phyloP scores from a whole-genome alignment of 2,329 filamentous ascomycete genomes.

The Penicillium crustosum region DNA sequence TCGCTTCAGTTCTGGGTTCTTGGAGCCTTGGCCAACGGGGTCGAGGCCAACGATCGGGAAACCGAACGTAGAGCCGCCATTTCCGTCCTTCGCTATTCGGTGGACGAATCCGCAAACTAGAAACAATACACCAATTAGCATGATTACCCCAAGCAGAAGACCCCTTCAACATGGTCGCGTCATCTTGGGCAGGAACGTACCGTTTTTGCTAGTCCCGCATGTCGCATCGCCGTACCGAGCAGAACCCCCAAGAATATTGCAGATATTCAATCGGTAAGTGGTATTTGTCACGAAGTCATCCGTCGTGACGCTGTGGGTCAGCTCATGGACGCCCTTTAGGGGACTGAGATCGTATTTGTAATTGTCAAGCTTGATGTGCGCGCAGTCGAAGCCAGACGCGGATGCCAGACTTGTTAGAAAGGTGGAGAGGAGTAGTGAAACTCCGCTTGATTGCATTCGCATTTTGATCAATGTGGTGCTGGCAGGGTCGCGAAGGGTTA shows the following conservation, averaged over 20 bases:
- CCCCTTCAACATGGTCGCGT: neutral
- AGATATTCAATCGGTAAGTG: constrained; percentile 41
- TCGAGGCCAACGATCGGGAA: constrained; percentile 76
- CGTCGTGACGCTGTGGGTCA: constrained; percentile 33
- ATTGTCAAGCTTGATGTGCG: constrained; percentile 35
- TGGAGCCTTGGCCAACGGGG: constrained; percentile 47
- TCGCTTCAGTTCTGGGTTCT: constrained; percentile 63
- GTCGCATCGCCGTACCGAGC: constrained; percentile 28
- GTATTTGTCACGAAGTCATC: constrained; percentile 34
- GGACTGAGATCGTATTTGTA: constrained; percentile 43
- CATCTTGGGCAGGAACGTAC: constrained; percentile 25
- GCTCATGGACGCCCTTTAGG: constrained; percentile 40
- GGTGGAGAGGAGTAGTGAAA: constrained; percentile 28
- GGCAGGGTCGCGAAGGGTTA: neutral
- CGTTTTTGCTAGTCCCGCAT: constrained; percentile 37
- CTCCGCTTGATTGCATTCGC: constrained; percentile 33
- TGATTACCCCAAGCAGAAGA: neutral
- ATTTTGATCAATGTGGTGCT: constrained; percentile 24
- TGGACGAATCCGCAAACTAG: constrained; percentile 74
- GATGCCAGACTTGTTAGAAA: constrained; percentile 30
- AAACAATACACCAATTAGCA: neutral
- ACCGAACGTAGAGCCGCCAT: constrained; percentile 55
- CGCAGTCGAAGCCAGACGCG: constrained; percentile 41
- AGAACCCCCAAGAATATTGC: constrained; percentile 31
- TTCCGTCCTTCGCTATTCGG: constrained; percentile 49